Percentiles rank a stretch among this genome's conserved stretches.
Conservation (phyloP, 164 flowering plant genomes). For the Sextonia rubra region DNA sequence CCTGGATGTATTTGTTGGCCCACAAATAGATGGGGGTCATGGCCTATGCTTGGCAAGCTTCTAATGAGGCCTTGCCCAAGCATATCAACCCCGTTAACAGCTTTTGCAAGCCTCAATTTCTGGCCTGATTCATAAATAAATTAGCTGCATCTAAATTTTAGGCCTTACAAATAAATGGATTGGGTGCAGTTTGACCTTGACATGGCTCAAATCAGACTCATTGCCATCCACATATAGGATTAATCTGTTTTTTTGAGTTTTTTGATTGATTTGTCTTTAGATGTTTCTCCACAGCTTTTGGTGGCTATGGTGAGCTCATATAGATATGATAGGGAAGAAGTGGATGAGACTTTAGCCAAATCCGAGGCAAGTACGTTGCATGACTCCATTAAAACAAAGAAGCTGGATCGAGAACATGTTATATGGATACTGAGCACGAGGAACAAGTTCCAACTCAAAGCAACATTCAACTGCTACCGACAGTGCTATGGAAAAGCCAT, state of each 20-base stretch:
- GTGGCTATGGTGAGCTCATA: slow-evolving; percentile 62
- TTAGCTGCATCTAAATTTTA: no score
- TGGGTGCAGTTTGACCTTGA: no score
- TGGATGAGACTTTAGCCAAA: slow-evolving; percentile 40
- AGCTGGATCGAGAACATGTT: slow-evolving; percentile 44
- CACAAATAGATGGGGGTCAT: no score
- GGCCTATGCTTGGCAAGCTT: no score
- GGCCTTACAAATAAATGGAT: no score
- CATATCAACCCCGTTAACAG: no score
- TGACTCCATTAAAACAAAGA: slow-evolving; percentile 43
- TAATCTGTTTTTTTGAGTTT: background rate
- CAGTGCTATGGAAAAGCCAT: slow-evolving; percentile 43
- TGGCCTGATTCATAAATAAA: no score
- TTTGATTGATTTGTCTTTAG: background rate
- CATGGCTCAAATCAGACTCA: background rate
- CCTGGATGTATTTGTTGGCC: no score
- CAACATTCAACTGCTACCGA: slow-evolving; percentile 52
- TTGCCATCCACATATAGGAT: background rate
- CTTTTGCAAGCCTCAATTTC: no score
- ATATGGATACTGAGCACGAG: slow-evolving; percentile 59
- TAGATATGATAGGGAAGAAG: slow-evolving; percentile 53
- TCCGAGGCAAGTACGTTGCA: slow-evolving; percentile 49
- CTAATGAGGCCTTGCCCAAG: no score
- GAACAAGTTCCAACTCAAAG: slow-evolving; percentile 57
- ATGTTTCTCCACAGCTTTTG: slow-evolving; percentile 40